A percentile compares a stretch with the other conserved stretches of the same genome.
phyloP scores from a whole-genome alignment of 2,329 filamentous ascomycete species.

The Talaromyces sp. region DNA sequence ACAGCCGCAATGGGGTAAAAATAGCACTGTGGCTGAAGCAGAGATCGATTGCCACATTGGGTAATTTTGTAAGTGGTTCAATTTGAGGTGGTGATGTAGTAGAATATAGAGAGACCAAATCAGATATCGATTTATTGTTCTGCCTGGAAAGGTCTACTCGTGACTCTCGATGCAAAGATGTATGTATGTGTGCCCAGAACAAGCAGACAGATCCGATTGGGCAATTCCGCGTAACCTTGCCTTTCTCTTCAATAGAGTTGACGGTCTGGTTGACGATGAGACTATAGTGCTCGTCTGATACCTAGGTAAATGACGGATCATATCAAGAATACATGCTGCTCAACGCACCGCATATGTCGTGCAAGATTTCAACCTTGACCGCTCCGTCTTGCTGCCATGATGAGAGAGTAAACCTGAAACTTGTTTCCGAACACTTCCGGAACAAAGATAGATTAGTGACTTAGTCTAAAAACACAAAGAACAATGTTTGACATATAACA shows the following conservation, averaged over 20 bases:
- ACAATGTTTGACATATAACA: not conserved
- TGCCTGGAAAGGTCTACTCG: slow-evolving; percentile 6
- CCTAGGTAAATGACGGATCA: not conserved
- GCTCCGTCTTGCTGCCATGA: not conserved
- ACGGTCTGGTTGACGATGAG: not conserved
- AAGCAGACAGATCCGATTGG: slow-evolving; percentile 7
- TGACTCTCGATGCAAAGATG: not conserved
- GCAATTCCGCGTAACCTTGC: not conserved
- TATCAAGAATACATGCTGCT: not conserved
- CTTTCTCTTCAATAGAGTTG: not conserved
- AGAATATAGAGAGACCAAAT: not conserved
- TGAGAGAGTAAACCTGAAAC: not conserved
- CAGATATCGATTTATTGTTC: not conserved
- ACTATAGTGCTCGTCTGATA: not conserved
- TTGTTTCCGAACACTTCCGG: not conserved
- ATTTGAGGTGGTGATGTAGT: not conserved
- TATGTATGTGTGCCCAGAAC: not conserved
- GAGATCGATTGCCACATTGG: not conserved
- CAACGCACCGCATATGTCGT: not conserved
- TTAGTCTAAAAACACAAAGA: not conserved
- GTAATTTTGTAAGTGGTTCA: too few relatives aligned
- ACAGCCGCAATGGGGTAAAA: slow-evolving; percentile 4
- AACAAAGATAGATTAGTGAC: not conserved
- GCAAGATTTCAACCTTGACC: not conserved
- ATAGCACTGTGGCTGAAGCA: slow-evolving; percentile 8